Base-by-base conservation (phyloP, 805 yeast species). In the Komagataella pastoris region DNA sequence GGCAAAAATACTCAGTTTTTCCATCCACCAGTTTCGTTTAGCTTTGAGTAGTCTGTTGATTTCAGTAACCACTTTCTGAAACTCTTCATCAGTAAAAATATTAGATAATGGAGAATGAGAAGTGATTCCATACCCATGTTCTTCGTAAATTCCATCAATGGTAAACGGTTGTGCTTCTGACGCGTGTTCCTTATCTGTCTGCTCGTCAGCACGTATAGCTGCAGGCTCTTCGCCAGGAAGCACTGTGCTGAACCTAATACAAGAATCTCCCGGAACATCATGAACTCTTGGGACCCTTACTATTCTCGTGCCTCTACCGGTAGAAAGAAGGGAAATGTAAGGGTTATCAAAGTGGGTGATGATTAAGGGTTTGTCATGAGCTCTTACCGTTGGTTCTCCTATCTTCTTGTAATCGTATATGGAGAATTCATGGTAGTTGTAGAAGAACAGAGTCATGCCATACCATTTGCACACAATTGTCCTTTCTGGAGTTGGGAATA, bases 341-440 rank as follows among this genome's bases (percentile, higher is more conserved):
- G 73, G 66, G 56, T 82, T 81, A 5, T 88, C 89, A 59, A 82
- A 85, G 63, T 84, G 90, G 36, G 83, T 82, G 7, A 81, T 63
- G 18, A 78, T 75, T 8, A 81, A 57, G 2, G 75, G 64, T 36
- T 58, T 61, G 3, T 63, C 63, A 47, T 65, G 65, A 59, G 58
- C 43, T 61, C 67, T 47, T 46, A 64, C 64, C 12, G 51, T 54
- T 3, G 40, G 51, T 14, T 51, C 52, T 1, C 51, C 59, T 1
- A 63, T 23, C 12, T 55, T 57, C 6, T 58, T 52, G 61, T 72
- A 71, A 18, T 65, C 65, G 2, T 61, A 59, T 10, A 68, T 66
- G 3, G 75, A 57, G 58, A 69, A 80, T 60, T 84, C 90, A 59
- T 84, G 88, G 57, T 81, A 83, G 60, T 85, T 84, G 72, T 81